phyloP scores from a whole-genome alignment of 1,139 yeast species.

The Saccharomyces pastorianus region DNA sequence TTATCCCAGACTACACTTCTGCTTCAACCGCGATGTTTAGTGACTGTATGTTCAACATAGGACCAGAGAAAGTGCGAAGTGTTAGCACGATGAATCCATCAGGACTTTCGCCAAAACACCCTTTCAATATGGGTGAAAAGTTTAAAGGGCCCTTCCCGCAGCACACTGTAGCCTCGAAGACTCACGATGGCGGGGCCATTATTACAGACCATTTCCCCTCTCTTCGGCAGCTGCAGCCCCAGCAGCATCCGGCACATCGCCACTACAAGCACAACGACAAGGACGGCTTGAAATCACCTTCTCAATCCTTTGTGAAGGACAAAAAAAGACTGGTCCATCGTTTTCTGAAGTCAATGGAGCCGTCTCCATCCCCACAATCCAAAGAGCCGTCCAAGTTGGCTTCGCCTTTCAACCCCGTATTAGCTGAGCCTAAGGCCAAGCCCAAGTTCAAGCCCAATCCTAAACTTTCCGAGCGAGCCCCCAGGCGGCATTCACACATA shows the following conservation, averaged over 20 bases:
- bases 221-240: background rate
- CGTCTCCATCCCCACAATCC: background rate
- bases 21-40: constrained; percentile 18
- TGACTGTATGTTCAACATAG: constrained; percentile 14
- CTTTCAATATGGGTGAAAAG: constrained; percentile 1
- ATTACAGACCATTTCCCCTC: background rate
- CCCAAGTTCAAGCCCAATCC: too few species aligned
- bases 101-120: constrained; percentile 6
- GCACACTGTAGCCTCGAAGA: background rate
- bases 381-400: background rate
- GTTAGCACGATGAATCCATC: background rate
- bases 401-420: constrained; percentile 2
- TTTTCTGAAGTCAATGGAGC: constrained; percentile 14
- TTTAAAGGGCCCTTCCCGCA: background rate
- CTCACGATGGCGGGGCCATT: background rate
- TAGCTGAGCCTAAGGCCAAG: too few species aligned
- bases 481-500: background rate
- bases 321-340: constrained; percentile 23
- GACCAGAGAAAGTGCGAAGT: background rate
- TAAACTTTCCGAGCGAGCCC: background rate
- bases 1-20: constrained; percentile 13
- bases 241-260: constrained; percentile 6
- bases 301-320: constrained; percentile 3
- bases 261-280: constrained; percentile 1
- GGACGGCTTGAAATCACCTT: background rate